A percentile compares a stretch with the other conserved stretches of the same genome.
Evolutionary conservation across 345 rosid species (phyloP).

Genomic region (Pugionium cornutum): DNA sequence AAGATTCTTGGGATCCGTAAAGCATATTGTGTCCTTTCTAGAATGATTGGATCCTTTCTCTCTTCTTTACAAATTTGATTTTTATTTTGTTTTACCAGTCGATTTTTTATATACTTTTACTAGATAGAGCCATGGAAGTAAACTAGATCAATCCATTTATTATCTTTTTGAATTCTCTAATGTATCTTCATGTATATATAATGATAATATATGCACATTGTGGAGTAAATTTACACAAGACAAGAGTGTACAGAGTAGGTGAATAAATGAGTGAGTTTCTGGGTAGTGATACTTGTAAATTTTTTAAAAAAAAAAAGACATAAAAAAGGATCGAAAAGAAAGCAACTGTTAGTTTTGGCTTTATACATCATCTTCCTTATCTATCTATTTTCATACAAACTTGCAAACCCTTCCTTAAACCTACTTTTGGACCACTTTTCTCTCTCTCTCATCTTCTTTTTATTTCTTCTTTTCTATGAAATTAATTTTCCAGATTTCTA

Average conservation of each 20-base stretch:
- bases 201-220: too few species aligned
- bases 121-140: too few species aligned
- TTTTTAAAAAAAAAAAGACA: not conserved
- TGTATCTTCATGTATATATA: too few species aligned
- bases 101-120: not conserved
- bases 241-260: conserved; percentile 45
- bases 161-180: too few species aligned
- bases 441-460: conserved; percentile 11
- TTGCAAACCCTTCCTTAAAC: conserved; percentile 46
- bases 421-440: conserved; percentile 41
- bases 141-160: too few species aligned
- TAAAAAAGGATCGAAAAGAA: conserved; percentile 10
- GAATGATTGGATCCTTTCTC: conserved; percentile 48
- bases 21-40: conserved; percentile 66
- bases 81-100: too few species aligned
- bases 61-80: too few species aligned
- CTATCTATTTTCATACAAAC: conserved; percentile 47
- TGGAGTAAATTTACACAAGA: too few species aligned
- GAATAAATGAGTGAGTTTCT: conserved; percentile 40
- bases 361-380: conserved; percentile 60
- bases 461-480: not conserved
- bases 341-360: conserved; percentile 68
- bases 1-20: conserved; percentile 62
- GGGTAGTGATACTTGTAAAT: conserved; percentile 11
- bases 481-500: conserved; percentile 36